A percentile compares a stretch with the other conserved stretches of the same genome.
Conservation (phyloP, 1,139 yeast species). For the Geotrichum phurueaensis region DNA sequence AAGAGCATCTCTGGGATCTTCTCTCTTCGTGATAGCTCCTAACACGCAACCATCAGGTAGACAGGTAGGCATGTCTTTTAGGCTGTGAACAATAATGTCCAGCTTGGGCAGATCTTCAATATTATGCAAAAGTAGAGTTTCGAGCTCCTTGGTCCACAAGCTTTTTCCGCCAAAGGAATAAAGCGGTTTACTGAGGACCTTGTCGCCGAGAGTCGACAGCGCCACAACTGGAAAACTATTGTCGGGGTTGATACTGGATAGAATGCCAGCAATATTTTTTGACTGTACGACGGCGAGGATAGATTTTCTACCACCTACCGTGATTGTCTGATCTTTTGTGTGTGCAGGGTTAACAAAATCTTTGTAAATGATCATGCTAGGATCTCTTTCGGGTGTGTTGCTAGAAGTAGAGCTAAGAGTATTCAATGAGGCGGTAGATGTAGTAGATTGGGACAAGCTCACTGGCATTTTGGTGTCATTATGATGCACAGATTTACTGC, state of each 20-base stretch:
- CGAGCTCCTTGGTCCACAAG: constrained; percentile 93
- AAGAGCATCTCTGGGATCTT: constrained; percentile 88
- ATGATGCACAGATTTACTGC: neutral
- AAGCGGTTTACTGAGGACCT: constrained; percentile 73
- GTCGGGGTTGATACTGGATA: constrained; percentile 49
- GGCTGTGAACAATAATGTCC: constrained; percentile 86
- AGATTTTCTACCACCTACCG: constrained; percentile 85
- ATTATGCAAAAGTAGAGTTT: constrained; percentile 59
- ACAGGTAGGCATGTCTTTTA: constrained; percentile 91
- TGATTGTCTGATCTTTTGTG: constrained; percentile 4
- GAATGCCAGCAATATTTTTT: constrained; percentile 58
- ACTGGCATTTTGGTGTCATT: neutral
- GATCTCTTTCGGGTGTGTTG: constrained; percentile 11
- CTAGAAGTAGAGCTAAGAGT: neutral
- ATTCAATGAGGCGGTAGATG: neutral
- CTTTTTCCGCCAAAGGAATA: constrained; percentile 95
- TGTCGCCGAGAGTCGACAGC: constrained; percentile 82
- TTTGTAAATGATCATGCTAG: constrained; percentile 9
- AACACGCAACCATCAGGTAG: constrained; percentile 85
- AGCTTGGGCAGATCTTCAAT: constrained; percentile 61
- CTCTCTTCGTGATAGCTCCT: constrained; percentile 81
- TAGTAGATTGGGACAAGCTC: neutral
- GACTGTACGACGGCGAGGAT: constrained; percentile 82
- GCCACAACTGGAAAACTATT: constrained; percentile 67
- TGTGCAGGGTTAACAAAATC: constrained; percentile 6